Conservation (phyloP, 352 stramenopile genomes). For the Phytophthora boehmeriae region DNA sequence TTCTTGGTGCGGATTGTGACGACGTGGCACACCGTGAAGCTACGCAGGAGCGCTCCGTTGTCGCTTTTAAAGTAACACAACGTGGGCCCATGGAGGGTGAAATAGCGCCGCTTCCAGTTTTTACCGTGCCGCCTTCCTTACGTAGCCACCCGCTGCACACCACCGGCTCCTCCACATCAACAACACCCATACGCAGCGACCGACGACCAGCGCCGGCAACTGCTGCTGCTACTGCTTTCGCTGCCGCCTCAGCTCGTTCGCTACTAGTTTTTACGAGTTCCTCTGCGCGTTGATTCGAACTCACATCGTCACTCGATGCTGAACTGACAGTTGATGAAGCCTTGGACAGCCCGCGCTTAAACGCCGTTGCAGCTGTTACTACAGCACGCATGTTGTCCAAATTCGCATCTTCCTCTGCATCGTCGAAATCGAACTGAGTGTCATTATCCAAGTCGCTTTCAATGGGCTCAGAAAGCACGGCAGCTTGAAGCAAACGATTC, state of each 20-base stretch:
- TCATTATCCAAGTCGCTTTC: constrained; percentile 39
- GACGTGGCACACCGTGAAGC: constrained; percentile 73
- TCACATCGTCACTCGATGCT: constrained; percentile 16
- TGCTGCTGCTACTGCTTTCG: constrained; percentile 30
- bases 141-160: constrained; percentile 78
- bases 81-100: constrained; percentile 75
- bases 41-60: constrained; percentile 68
- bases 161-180: constrained; percentile 46
- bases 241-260: constrained; percentile 34
- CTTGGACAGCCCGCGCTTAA: constrained; percentile 43
- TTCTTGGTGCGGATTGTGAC: constrained; percentile 65
- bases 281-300: constrained; percentile 12
- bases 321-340: constrained; percentile 33
- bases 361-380: constrained; percentile 43
- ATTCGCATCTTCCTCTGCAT: constrained; percentile 51
- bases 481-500: constrained; percentile 58
- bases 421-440: constrained; percentile 59
- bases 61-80: constrained; percentile 88
- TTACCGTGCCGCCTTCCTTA: constrained; percentile 86
- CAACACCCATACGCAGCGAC: constrained; percentile 25
- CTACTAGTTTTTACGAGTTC: constrained; percentile 19
- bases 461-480: constrained; percentile 38
- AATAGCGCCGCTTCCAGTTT: constrained; percentile 86
- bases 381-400: constrained; percentile 35
- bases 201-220: constrained; percentile 24